Evolutionary conservation across 805 yeast genomes (phyloP).

Genomic region (Kurtzmaniella fragi): DNA sequence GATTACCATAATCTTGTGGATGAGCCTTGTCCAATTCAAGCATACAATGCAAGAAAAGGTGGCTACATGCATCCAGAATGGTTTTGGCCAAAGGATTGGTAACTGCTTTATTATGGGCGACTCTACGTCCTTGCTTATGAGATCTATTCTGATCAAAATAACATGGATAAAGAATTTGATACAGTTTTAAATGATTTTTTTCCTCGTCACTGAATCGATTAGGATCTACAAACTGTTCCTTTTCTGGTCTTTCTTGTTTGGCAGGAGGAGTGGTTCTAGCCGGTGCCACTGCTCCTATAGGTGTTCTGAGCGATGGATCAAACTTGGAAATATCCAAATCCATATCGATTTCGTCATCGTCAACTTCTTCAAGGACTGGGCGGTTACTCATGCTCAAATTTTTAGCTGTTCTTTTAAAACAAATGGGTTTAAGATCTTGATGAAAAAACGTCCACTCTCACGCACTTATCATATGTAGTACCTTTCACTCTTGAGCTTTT

Average conservation of each 20-base stretch:
- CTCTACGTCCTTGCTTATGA: slow-evolving; percentile 80
- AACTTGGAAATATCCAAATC: slow-evolving; percentile 93
- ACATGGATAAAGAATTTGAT: slow-evolving; percentile 84
- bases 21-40: slow-evolving; percentile 82
- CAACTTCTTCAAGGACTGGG: slow-evolving; percentile 74
- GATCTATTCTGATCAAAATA: slow-evolving; percentile 80
- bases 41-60: slow-evolving; percentile 36
- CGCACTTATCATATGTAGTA: too few relatives aligned
- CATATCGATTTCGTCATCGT: slow-evolving; percentile 82
- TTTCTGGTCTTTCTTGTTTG: slow-evolving; percentile 5
- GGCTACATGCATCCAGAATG: slow-evolving; percentile 66
- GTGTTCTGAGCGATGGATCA: slow-evolving; percentile 62
- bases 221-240: slow-evolving; percentile 21
- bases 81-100: slow-evolving; percentile 84
- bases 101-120: slow-evolving; percentile 62
- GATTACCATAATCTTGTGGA: slow-evolving; percentile 96
- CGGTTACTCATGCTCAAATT: slow-evolving; percentile 28
- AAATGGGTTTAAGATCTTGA: too few relatives aligned
- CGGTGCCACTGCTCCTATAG: slow-evolving; percentile 45
- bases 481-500: too few relatives aligned
- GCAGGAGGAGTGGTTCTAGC: slow-evolving; percentile 9
- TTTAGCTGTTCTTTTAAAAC: too few relatives aligned
- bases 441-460: too few relatives aligned
- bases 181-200: slow-evolving; percentile 55
- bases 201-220: slow-evolving; percentile 47